These are phyloP conservation scores for Penicillium sp. DNA, from an alignment of 2,329 filamentous ascomycete genomes.

Conservation along the genomic window DNA sequence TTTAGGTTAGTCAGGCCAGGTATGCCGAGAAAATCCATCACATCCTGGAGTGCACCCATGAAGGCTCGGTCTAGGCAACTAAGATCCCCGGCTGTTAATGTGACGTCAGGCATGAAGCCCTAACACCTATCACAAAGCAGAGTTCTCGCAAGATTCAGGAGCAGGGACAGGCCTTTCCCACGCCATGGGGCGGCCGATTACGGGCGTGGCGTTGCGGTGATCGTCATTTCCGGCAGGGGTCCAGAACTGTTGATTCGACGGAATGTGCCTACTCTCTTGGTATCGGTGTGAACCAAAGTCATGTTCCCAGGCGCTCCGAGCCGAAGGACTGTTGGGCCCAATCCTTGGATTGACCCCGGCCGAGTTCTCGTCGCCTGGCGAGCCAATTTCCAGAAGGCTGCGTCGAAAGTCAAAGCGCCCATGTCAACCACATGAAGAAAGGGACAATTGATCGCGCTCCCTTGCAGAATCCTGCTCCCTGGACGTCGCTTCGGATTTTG, in stretches of 20 bases:
- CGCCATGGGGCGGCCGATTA: conserved; percentile 12
- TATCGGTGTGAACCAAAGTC: no score
- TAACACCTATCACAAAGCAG: conserved; percentile 4
- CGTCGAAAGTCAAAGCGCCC: conserved; percentile 11
- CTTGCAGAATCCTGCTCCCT: conserved; percentile 5
- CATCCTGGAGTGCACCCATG: no score
- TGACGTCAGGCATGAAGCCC: conserved; percentile 25
- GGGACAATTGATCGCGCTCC: conserved; percentile 3
- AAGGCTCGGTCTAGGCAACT: no score
- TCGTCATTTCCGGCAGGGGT: conserved; percentile 19
- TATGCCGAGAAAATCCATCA: no score
- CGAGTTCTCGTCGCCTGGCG: no score
- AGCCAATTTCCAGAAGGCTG: conserved; percentile 15
- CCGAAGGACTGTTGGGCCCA: no score
- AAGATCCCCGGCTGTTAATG: no score
- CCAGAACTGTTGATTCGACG: conserved; percentile 20
- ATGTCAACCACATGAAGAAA: conserved; percentile 10
- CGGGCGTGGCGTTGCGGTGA: conserved; percentile 24
- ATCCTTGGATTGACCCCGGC: conserved; percentile 5
- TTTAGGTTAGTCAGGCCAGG: background rate
- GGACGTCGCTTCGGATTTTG: no score
- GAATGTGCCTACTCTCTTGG: conserved; percentile 16
- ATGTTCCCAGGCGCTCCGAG: no score
- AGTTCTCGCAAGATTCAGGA: conserved; percentile 12
- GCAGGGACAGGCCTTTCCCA: conserved; percentile 9